Percentiles rank a stretch among this genome's conserved stretches.
These are phyloP conservation scores for Podospora pseudocomata DNA, from an alignment of 495 filamentous ascomycete species.

Conservation along the genomic window DNA sequence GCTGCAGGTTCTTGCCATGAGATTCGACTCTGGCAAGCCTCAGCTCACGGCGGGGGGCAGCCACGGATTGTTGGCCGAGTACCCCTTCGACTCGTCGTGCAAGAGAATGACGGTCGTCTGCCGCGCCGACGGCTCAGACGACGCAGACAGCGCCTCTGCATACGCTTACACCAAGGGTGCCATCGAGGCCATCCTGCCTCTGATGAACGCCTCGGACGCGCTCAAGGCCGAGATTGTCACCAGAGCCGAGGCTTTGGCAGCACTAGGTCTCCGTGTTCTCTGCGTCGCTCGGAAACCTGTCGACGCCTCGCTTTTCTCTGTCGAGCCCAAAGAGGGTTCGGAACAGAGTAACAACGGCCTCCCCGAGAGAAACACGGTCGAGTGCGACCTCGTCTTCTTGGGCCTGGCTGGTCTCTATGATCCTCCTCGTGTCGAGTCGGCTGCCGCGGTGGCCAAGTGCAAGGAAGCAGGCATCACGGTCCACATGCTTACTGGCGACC, in stretches of 20 bases:
- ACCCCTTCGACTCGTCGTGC: slow-evolving; percentile 74
- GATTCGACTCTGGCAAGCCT: slow-evolving; percentile 61
- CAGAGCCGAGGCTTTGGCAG: slow-evolving; percentile 60
- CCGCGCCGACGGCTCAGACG: slow-evolving; percentile 21
- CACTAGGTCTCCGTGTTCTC: slow-evolving; percentile 73
- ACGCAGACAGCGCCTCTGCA: slow-evolving; percentile 39
- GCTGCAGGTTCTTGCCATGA: slow-evolving; percentile 70
- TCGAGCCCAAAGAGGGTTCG: slow-evolving; percentile 4
- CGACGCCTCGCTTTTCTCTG: slow-evolving; percentile 8
- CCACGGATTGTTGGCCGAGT: slow-evolving; percentile 59
- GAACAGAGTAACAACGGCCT: slow-evolving; percentile 17
- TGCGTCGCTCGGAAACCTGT: slow-evolving; percentile 59
- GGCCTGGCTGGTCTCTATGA: slow-evolving; percentile 70
- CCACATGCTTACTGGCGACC: slow-evolving; percentile 82
- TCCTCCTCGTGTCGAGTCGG: slow-evolving; percentile 65
- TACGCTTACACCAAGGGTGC: slow-evolving; percentile 79
- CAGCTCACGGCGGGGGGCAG: slow-evolving; percentile 46
- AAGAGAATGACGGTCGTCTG: slow-evolving; percentile 83
- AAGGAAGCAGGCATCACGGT: slow-evolving; percentile 67
- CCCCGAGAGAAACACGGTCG: slow-evolving; percentile 43
- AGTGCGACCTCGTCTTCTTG: slow-evolving; percentile 55
- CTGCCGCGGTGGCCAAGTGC: slow-evolving; percentile 60
- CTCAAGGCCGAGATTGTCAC: slow-evolving; percentile 55
- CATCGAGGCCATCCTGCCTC: slow-evolving; percentile 69
- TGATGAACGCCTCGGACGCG: slow-evolving; percentile 55